phyloP scores from a whole-genome alignment of 2,329 filamentous ascomycete species.

The Aspergillus ochraceus region DNA sequence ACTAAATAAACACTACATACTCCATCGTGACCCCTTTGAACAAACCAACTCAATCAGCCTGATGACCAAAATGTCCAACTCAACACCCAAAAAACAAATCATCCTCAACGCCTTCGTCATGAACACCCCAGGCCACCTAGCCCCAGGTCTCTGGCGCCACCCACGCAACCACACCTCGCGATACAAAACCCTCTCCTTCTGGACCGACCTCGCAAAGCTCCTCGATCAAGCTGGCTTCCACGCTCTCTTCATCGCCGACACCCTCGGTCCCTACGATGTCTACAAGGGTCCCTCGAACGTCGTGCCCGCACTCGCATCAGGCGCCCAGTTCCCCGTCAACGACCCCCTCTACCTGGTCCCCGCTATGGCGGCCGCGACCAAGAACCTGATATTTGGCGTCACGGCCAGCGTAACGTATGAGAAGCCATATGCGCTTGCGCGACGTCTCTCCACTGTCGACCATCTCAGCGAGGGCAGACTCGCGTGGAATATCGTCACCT shows the following conservation, averaged over 20 bases:
- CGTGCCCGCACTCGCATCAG: constrained; percentile 36
- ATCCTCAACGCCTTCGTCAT: constrained; percentile 47
- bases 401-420: constrained; percentile 56
- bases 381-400: constrained; percentile 48
- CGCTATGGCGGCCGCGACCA: constrained; percentile 46
- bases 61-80: neutral
- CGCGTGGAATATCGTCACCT: constrained; percentile 53
- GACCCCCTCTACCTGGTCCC: constrained; percentile 41
- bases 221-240: constrained; percentile 49
- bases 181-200: constrained; percentile 43
- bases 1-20: no score
- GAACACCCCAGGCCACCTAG: constrained; percentile 42
- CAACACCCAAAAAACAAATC: constrained; percentile 29
- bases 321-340: constrained; percentile 39
- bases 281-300: constrained; percentile 42
- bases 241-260: constrained; percentile 50
- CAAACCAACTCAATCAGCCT: neutral
- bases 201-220: constrained; percentile 47
- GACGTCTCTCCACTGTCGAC: constrained; percentile 53
- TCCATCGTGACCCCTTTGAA: no score
- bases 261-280: constrained; percentile 45
- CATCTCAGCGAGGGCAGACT: constrained; percentile 51
- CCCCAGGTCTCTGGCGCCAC: constrained; percentile 37
- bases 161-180: constrained; percentile 31
- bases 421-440: constrained; percentile 52